Evolutionary conservation across 305 asterid genomes (phyloP), one percentile per base, ranked within the genome.

Genomic region (Salvia sclarea): DNA sequence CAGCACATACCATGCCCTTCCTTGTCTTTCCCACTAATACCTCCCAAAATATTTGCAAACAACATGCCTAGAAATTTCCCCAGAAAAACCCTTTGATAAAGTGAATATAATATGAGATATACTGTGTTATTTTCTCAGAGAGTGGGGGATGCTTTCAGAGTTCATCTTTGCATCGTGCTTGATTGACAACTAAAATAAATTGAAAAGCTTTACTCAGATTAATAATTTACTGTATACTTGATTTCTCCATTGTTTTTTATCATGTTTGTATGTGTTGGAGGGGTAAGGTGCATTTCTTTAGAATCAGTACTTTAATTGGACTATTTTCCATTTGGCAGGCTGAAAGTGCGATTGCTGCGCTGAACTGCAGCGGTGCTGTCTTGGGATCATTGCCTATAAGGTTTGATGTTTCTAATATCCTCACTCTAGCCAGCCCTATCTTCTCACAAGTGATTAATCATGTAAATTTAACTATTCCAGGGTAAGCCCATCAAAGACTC

Each of bases 321-420:
- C 28, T 48, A 14, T 67, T 43, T 47, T 37, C 40, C 43, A 30
- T 64, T 57, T 75, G 71, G 85, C 89, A 91, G 97, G 98, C 98
- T 73, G 96, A 92, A 77, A 90, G 96, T 81, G 98, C 98, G 61
- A 92, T 88, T 48, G 96, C 91, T 11, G 98, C 98, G 57, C 84
- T 92, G 74, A 88, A 90, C 84, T 90, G 96, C 81, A 92, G 98
- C 54, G 98, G 98, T 60, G 95, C 94, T 6, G 89, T 92, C 67
- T 64, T 92, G 60, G 98, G 98, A 73, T 76, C 95, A 14, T 90
- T 90, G 52, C 98, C 98, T 3, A 88, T 92, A 79, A 84, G 98
- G 98, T 89, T 52, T 10, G 66, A 33, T 35, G 54, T 71, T 56
- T 43, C 41, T 55, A 8, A 28, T 20, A 50, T 8, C 24, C 53